Conservation (phyloP, 805 yeast genomes). For the Ogataea trehalophila region DNA sequence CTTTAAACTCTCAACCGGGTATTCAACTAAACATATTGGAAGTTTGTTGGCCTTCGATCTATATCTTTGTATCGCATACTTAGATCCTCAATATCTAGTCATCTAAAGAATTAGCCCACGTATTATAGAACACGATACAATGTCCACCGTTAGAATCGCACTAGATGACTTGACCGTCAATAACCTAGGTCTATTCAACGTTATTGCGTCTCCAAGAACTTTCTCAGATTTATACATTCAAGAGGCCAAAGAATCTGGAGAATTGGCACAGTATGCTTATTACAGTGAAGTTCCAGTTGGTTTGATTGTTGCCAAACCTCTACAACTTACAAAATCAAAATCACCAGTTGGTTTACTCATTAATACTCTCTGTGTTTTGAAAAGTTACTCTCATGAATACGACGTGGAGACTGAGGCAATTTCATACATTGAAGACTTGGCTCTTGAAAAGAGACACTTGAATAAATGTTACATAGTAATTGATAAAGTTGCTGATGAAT, state of each 20-base stretch:
- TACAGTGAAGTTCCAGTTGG: constrained; percentile 81
- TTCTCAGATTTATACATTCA: constrained; percentile 51
- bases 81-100: not conserved
- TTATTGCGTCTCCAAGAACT: constrained; percentile 52
- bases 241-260: constrained; percentile 41
- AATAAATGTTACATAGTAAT: constrained; percentile 37
- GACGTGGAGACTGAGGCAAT: constrained; percentile 62
- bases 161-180: constrained; percentile 56
- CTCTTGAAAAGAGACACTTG: constrained; percentile 45
- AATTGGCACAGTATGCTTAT: constrained; percentile 50
- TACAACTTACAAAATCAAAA: constrained; percentile 38
- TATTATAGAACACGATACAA: constrained; percentile 19
- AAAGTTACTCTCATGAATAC: constrained; percentile 48
- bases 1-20: no score
- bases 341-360: constrained; percentile 27
- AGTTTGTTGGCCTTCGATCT: no score
- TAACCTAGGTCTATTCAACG: constrained; percentile 54
- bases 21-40: no score
- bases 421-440: constrained; percentile 49
- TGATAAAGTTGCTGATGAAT: constrained; percentile 4
- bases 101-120: constrained; percentile 15
- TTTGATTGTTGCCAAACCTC: constrained; percentile 53
- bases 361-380: constrained; percentile 40
- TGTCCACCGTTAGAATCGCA: constrained; percentile 27
- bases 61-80: not conserved